A percentile compares a stretch with the other conserved stretches of the same genome.
Evolutionary conservation across 768 basidiomycete species (phyloP).

Genomic region (Lactifluus piperatus): DNA sequence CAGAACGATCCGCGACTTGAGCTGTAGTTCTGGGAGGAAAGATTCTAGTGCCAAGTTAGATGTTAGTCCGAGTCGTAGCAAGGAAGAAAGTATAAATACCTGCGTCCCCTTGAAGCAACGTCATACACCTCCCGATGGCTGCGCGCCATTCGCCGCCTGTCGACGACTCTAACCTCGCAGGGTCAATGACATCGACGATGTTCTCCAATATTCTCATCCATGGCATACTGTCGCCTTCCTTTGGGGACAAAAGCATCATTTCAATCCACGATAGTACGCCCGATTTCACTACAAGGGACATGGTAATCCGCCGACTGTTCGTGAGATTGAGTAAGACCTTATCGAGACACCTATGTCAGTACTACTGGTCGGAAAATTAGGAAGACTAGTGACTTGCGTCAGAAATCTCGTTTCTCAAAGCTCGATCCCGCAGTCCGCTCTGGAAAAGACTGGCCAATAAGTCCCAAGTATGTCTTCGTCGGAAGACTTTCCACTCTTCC

Average conservation of each 20-base stretch:
- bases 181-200: conserved; percentile 33
- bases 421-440: conserved; percentile 44
- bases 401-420: conserved; percentile 49
- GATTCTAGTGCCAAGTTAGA: not conserved
- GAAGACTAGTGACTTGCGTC: conserved; percentile 41
- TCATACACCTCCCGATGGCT: conserved; percentile 46
- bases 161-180: conserved; percentile 41
- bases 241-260: conserved; percentile 42
- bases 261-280: conserved; percentile 77
- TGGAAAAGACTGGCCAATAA: conserved; percentile 77
- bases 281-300: conserved; percentile 62
- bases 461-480: conserved; percentile 82
- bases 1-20: not conserved
- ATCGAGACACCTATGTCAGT: not conserved
- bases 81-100: conserved; percentile 18
- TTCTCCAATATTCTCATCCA: conserved; percentile 30
- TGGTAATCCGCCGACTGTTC: conserved; percentile 56
- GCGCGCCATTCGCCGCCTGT: conserved; percentile 54
- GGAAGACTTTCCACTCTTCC: conserved; percentile 75
- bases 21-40: not conserved
- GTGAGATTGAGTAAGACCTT: conserved; percentile 74
- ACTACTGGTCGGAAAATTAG: not conserved
- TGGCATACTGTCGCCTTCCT: conserved; percentile 9
- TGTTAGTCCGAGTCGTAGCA: not conserved
- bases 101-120: conserved; percentile 29